A percentile compares a stretch with the other conserved stretches of the same genome.
These are phyloP conservation scores for Xylaria arbuscula DNA, from an alignment of 2,329 filamentous ascomycete species.

Conservation along the genomic window DNA sequence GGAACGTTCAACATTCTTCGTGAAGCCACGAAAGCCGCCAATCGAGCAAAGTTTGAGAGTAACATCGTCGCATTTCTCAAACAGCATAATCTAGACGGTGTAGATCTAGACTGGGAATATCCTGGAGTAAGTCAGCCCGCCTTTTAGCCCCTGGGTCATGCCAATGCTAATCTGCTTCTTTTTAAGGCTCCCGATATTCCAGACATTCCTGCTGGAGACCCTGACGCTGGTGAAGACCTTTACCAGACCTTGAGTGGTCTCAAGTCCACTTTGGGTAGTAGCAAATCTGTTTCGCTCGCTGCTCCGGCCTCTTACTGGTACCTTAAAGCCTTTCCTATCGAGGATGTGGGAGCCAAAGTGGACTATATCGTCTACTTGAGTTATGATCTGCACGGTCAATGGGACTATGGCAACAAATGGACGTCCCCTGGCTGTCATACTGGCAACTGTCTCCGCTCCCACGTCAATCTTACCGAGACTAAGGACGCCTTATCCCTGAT, in stretches of 20 bases:
- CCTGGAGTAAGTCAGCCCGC: background rate
- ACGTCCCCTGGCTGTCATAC: conserved; percentile 10
- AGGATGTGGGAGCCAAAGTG: conserved; percentile 30
- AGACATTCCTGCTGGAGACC: conserved; percentile 34
- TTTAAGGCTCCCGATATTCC: conserved; percentile 34
- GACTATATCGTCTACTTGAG: conserved; percentile 45
- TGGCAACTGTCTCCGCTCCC: conserved; percentile 46
- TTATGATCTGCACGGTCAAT: conserved; percentile 42
- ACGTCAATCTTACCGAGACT: conserved; percentile 51
- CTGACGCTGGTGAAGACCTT: background rate
- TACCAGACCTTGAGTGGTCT: background rate
- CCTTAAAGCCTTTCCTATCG: conserved; percentile 40
- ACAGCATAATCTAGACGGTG: conserved; percentile 46
- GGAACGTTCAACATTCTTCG: conserved; percentile 40
- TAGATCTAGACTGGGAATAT: conserved; percentile 54
- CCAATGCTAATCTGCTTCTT: background rate
- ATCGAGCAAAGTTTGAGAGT: background rate
- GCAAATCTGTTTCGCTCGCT: conserved; percentile 35
- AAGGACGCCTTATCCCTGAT: conserved; percentile 42
- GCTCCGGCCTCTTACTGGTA: conserved; percentile 47
- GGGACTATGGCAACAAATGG: conserved; percentile 38
- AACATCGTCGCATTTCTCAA: conserved; percentile 43
- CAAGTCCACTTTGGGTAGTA: background rate
- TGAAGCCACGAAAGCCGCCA: conserved; percentile 14
- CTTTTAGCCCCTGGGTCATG: background rate